Conservation (phyloP, 1,284 basidiomycete genomes). For the Rhodotorula sp. region DNA sequence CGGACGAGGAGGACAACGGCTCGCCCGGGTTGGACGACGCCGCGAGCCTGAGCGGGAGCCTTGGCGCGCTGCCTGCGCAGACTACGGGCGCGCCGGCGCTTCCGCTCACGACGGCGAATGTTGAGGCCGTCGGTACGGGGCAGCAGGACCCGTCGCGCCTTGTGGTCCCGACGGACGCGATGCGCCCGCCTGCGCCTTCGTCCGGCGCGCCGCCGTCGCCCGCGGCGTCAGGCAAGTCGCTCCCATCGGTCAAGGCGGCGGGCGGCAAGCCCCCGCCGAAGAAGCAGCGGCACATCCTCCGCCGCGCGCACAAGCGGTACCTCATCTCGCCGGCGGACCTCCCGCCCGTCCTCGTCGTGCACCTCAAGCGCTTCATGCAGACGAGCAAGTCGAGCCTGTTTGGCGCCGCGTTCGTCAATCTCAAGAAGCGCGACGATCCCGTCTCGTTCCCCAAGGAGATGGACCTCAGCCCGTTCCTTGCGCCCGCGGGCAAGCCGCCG, state of each 20-base stretch:
- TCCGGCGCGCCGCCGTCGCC: constrained; percentile 1
- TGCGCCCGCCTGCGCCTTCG: neutral
- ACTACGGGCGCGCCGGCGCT: neutral
- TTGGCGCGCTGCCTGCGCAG: neutral
- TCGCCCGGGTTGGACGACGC: constrained; percentile 15
- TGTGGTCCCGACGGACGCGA: constrained; percentile 3
- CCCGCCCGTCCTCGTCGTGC: constrained; percentile 85
- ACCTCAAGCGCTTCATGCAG: constrained; percentile 92
- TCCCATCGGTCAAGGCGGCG: neutral
- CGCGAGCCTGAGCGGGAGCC: constrained; percentile 20
- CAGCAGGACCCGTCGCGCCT: neutral
- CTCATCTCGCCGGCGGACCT: constrained; percentile 70
- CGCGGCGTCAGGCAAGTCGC: neutral
- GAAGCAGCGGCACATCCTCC: constrained; percentile 60
- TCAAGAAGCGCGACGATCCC: constrained; percentile 85
- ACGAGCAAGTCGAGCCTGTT: constrained; percentile 57
- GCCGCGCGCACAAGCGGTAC: constrained; percentile 88
- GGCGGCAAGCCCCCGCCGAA: constrained; percentile 26
- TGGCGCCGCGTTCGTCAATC: constrained; percentile 58
- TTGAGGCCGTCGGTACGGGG: constrained; percentile 10
- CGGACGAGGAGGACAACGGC: constrained; percentile 23
- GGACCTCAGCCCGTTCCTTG: constrained; percentile 81
- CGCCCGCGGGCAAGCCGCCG: constrained; percentile 57
- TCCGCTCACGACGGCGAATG: constrained; percentile 32
- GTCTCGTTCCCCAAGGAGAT: constrained; percentile 83